Conservation (phyloP, 169 alveolate species). For the Plasmodium inui region DNA sequence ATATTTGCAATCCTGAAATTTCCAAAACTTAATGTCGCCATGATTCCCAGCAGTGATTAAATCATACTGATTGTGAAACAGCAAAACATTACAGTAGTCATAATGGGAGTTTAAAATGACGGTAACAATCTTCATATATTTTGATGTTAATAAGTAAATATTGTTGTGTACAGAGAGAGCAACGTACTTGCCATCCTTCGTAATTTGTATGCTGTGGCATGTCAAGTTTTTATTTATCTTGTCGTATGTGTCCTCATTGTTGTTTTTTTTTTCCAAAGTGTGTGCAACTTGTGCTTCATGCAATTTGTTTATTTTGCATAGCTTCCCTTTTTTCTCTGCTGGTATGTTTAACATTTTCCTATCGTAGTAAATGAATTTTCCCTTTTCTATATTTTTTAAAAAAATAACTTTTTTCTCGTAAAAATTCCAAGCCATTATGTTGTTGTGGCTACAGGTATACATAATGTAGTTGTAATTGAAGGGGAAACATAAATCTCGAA, state of each 20-base stretch:
- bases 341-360: constrained; percentile 49
- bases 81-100: constrained; percentile 38
- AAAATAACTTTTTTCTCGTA: constrained; percentile 58
- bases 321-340: constrained; percentile 27
- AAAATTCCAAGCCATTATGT: constrained; percentile 70
- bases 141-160: constrained; percentile 46
- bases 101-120: constrained; percentile 54
- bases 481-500: constrained; percentile 62
- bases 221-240: constrained; percentile 50
- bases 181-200: constrained; percentile 67
- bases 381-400: constrained; percentile 52
- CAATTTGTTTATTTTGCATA: constrained; percentile 25
- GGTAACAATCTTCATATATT: constrained; percentile 57
- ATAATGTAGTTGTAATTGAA: constrained; percentile 30
- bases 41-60: constrained; percentile 72
- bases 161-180: constrained; percentile 68
- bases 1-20: constrained; percentile 28
- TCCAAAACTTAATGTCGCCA: constrained; percentile 72
- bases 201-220: constrained; percentile 46
- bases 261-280: constrained; percentile 7
- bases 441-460: constrained; percentile 72
- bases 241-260: constrained; percentile 10
- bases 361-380: constrained; percentile 59
- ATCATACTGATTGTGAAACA: constrained; percentile 49
- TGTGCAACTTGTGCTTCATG: neutral